Percentiles rank a stretch among this genome's conserved stretches.
phyloP scores from a whole-genome alignment of 257 asterid genomes.

The Capsicum chinense region DNA sequence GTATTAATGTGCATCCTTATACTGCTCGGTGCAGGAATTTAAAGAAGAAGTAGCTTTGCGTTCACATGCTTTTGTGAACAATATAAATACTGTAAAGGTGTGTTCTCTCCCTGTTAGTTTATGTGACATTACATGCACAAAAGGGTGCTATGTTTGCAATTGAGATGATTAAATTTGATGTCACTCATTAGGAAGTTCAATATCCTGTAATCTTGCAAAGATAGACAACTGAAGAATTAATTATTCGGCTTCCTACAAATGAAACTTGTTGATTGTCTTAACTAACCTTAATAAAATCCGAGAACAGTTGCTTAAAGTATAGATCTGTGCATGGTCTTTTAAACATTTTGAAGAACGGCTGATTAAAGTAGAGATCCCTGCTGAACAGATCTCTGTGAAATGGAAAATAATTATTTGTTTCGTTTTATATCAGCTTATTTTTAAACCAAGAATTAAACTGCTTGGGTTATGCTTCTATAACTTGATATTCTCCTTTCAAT shows the following conservation, averaged over 20 bases:
- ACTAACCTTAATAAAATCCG: background rate
- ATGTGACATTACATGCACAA: background rate
- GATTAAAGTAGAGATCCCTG: background rate
- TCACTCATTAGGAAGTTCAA: background rate
- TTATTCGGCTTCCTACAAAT: background rate
- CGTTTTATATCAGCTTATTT: background rate
- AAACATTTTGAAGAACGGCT: background rate
- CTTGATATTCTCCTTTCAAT: background rate
- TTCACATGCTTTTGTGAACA: conserved; percentile 69
- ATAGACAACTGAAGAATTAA: conserved; percentile 1
- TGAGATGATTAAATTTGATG: conserved; percentile 12
- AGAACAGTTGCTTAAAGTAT: background rate
- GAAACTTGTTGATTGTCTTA: background rate
- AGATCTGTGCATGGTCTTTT: background rate
- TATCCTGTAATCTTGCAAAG: background rate
- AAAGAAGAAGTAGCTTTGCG: conserved; percentile 75
- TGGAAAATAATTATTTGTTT: conserved; percentile 15
- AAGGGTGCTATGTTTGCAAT: background rate
- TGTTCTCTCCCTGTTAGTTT: conserved; percentile 30
- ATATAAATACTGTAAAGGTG: conserved; percentile 65
- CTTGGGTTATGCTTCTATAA: conserved; percentile 19
- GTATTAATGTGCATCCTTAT: conserved; percentile 32
- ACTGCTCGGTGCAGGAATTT: conserved; percentile 66
- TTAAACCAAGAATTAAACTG: background rate
- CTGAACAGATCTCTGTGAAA: background rate